Conservation (phyloP, 2,329 filamentous ascomycete species). For the Grosmannia clavigera region DNA sequence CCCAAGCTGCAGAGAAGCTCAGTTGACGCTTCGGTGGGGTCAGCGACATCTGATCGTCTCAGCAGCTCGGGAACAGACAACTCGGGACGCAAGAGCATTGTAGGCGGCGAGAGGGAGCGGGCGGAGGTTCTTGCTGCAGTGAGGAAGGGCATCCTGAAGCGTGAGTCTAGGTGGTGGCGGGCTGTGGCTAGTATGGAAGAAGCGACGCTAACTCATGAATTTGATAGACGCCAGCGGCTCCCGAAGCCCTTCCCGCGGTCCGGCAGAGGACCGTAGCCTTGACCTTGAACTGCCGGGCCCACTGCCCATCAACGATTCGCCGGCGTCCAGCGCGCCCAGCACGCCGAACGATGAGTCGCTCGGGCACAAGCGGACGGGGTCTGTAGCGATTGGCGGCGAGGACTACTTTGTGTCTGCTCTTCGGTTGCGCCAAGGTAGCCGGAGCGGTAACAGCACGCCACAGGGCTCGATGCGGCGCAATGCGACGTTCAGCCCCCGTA, state of each 20-base stretch:
- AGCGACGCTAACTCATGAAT: slow-evolving; percentile 10
- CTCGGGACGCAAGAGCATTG: slow-evolving; percentile 69
- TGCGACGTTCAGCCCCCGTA: slow-evolving; percentile 76
- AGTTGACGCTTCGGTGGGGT: slow-evolving; percentile 48
- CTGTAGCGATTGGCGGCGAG: slow-evolving; percentile 64
- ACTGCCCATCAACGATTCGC: slow-evolving; percentile 59
- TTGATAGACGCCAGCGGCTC: slow-evolving; percentile 52
- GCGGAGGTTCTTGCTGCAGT: slow-evolving; percentile 86
- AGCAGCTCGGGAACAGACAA: slow-evolving; percentile 47
- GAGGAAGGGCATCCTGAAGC: slow-evolving; percentile 91
- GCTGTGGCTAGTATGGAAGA: background rate
- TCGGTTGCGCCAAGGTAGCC: slow-evolving; percentile 61
- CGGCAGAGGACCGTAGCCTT: slow-evolving; percentile 40
- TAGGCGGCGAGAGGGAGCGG: slow-evolving; percentile 80
- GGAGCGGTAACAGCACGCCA: slow-evolving; percentile 71
- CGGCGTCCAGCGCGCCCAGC: slow-evolving; percentile 73
- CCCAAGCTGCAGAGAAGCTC: slow-evolving; percentile 77
- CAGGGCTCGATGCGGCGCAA: slow-evolving; percentile 50
- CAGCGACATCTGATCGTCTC: slow-evolving; percentile 35
- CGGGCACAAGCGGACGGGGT: slow-evolving; percentile 53
- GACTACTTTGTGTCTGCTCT: slow-evolving; percentile 81
- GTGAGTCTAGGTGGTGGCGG: slow-evolving; percentile 32
- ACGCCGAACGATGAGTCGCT: slow-evolving; percentile 71
- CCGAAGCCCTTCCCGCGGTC: slow-evolving; percentile 53
- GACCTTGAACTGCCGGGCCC: slow-evolving; percentile 48